Conservation (phyloP, 805 yeast species). For the Hanseniaspora guilliermondii region DNA sequence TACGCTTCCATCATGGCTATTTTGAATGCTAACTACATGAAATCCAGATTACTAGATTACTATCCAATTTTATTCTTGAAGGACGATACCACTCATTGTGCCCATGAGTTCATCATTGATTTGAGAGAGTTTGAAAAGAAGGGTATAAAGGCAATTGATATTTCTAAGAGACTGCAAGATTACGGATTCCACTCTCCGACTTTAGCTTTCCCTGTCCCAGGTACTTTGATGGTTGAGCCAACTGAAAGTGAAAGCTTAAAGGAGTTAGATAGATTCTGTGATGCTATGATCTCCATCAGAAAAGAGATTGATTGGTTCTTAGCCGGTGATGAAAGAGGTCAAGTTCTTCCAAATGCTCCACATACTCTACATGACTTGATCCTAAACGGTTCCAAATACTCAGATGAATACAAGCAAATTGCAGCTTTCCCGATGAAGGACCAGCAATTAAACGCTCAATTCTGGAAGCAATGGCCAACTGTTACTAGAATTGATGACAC, state of each 20-base stretch:
- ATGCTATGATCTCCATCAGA: conserved; percentile 72
- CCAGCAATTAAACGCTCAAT: conserved; percentile 38
- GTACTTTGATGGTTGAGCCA: conserved; percentile 95
- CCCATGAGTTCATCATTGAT: conserved; percentile 92
- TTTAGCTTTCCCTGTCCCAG: conserved; percentile 96
- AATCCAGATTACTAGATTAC: conserved; percentile 55
- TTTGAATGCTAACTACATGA: conserved; percentile 93
- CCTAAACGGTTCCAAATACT: conserved; percentile 59
- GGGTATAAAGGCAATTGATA: conserved; percentile 88
- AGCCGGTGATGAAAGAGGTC: conserved; percentile 51
- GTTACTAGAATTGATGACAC: conserved; percentile 89
- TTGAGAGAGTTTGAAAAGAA: conserved; percentile 65
- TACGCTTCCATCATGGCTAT: conserved; percentile 83
- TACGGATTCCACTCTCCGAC: conserved; percentile 99
- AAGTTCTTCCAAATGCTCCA: conserved; percentile 77
- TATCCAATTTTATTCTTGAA: conserved; percentile 69
- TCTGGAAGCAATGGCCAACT: conserved; percentile 79
- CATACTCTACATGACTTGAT: conserved; percentile 76
- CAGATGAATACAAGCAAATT: conserved; percentile 48
- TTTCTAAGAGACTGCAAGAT: conserved; percentile 93
- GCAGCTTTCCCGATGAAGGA: conserved; percentile 87
- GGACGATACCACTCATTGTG: conserved; percentile 56
- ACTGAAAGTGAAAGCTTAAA: conserved; percentile 85
- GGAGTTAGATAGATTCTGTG: conserved; percentile 83
- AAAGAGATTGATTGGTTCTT: conserved; percentile 66